phyloP scores from a whole-genome alignment of 306 rosid species.

The Psophocarpus tetragonolobus region DNA sequence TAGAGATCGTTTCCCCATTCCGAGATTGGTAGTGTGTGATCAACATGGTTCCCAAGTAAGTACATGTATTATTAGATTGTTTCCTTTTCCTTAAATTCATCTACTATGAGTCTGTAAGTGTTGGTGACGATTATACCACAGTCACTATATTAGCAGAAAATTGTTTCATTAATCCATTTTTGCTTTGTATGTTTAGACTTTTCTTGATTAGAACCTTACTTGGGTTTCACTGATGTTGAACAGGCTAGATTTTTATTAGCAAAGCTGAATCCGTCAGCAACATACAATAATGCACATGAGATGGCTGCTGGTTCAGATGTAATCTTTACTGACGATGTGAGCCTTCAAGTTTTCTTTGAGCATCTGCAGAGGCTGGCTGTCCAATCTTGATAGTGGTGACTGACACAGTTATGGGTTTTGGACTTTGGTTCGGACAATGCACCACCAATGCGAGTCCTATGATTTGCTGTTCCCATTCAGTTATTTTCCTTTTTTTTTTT shows the following conservation, averaged over 20 bases:
- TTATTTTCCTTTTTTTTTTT: slow-evolving; percentile 45
- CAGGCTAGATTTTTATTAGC: slow-evolving; percentile 89
- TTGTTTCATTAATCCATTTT: not conserved
- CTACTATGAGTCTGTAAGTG: not conserved
- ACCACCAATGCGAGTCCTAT: slow-evolving; percentile 30
- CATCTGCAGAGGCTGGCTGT: slow-evolving; percentile 94
- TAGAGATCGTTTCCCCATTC: slow-evolving; percentile 79
- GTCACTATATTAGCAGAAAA: not conserved
- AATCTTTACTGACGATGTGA: slow-evolving; percentile 87
- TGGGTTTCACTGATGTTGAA: slow-evolving; percentile 33
- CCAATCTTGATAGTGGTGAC: slow-evolving; percentile 41
- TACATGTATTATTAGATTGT: slow-evolving; percentile 1
- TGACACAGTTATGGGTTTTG: slow-evolving; percentile 34
- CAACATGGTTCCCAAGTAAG: slow-evolving; percentile 93
- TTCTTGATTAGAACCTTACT: slow-evolving; percentile 10
- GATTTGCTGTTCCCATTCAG: slow-evolving; percentile 40
- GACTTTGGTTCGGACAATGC: slow-evolving; percentile 45
- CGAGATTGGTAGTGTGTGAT: slow-evolving; percentile 87
- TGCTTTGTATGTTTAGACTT: slow-evolving; percentile 15
- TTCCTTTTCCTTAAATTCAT: not conserved
- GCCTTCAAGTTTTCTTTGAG: slow-evolving; percentile 92
- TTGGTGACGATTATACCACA: not conserved
- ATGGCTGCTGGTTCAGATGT: slow-evolving; percentile 84
- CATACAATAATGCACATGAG: slow-evolving; percentile 76
- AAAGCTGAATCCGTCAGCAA: slow-evolving; percentile 91